Evolutionary conservation across 176 grass and related monocot species (phyloP).

Genomic region (Metroxylon sagu): DNA sequence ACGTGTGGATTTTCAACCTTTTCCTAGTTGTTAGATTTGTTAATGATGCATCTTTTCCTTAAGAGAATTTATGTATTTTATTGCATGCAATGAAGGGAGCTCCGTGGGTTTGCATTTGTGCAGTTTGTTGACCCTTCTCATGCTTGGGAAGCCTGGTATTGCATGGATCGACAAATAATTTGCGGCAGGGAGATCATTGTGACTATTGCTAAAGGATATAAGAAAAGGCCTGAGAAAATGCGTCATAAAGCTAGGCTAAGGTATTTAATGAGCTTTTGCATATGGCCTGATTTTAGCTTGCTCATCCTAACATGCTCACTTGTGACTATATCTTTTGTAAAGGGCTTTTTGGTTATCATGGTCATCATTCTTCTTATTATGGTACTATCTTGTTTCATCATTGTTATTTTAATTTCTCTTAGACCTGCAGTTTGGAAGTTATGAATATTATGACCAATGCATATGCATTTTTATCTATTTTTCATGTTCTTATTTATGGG

Average conservation of each 20-base stretch:
- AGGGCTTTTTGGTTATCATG: slow-evolving; percentile 59
- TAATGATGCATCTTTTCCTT: slow-evolving; percentile 11
- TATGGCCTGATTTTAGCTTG: not conserved
- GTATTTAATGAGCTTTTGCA: slow-evolving; percentile 11
- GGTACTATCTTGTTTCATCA: slow-evolving; percentile 38
- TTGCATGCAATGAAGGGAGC: slow-evolving; percentile 39
- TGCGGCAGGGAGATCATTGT: slow-evolving; percentile 87
- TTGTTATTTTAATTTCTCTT: not conserved
- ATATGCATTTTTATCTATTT: too few species aligned
- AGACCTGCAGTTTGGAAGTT: too few species aligned
- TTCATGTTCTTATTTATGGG: too few species aligned
- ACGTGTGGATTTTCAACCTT: slow-evolving; percentile 10
- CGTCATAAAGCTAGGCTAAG: slow-evolving; percentile 50
- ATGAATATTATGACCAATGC: too few species aligned
- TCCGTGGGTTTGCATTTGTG: slow-evolving; percentile 89
- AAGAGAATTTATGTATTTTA: slow-evolving; percentile 6
- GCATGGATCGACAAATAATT: slow-evolving; percentile 90
- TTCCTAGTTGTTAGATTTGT: slow-evolving; percentile 16
- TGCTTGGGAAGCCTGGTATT: slow-evolving; percentile 86
- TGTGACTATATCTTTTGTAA: slow-evolving; percentile 20
- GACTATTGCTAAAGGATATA: slow-evolving; percentile 73
- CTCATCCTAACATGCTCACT: slow-evolving; percentile 1
- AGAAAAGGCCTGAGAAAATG: slow-evolving; percentile 95
- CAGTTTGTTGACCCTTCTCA: slow-evolving; percentile 83
- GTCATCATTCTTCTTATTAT: slow-evolving; percentile 59